Percentiles rank a stretch among this genome's conserved stretches.
These are phyloP conservation scores for Sporobolomyces pararoseus DNA, from an alignment of 768 basidiomycete genomes.

Conservation along the genomic window DNA sequence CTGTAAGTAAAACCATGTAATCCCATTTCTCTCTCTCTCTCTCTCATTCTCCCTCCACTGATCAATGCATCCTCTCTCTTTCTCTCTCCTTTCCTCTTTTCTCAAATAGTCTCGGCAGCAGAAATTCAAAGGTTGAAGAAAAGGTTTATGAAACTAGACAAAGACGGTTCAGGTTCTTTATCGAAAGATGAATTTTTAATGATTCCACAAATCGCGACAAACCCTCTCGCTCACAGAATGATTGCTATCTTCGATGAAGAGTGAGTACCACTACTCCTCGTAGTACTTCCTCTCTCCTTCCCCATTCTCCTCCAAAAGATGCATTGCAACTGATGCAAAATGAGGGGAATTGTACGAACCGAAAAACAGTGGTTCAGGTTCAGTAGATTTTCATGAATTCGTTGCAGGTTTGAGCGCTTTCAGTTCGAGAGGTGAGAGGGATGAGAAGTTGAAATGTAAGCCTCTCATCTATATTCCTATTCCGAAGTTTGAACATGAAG, in stretches of 20 bases:
- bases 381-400: constrained; percentile 98
- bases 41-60: neutral
- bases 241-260: constrained; percentile 99
- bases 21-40: neutral
- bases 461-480: neutral
- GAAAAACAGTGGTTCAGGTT: constrained; percentile 89
- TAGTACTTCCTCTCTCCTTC: no score
- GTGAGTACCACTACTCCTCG: constrained; percentile 57
- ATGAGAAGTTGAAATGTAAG: constrained; percentile 93
- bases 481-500: no score
- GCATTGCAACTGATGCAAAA: no score
- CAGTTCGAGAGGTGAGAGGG: constrained; percentile 89
- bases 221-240: constrained; percentile 93
- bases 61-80: neutral
- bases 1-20: constrained; percentile 64
- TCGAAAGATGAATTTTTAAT: constrained; percentile 98
- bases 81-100: no score
- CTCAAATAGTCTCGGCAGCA: constrained; percentile 72
- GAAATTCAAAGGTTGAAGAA: constrained; percentile 96
- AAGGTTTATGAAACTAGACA: constrained; percentile 99
- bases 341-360: no score
- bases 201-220: constrained; percentile 98
- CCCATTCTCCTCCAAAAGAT: no score
- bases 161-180: constrained; percentile 95
- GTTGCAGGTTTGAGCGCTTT: constrained; percentile 97